phyloP scores from a whole-genome alignment of 148 eudicot species.

The Cornus suecica region DNA sequence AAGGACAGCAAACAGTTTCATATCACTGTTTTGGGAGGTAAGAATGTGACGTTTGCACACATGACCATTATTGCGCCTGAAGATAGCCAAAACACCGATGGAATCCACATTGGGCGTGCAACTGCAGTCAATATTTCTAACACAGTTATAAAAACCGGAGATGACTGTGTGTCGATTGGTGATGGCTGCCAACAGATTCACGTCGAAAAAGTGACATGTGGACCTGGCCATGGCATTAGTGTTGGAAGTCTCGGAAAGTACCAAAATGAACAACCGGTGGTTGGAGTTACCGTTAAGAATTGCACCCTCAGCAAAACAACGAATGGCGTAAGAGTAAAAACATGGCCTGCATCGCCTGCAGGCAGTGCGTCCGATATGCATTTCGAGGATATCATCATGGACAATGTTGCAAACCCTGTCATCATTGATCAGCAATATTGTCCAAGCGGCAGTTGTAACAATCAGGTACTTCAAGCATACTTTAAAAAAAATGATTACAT shows the following conservation, averaged over 20 bases:
- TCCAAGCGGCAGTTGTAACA: conserved; percentile 22
- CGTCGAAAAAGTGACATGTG: conserved; percentile 38
- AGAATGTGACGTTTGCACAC: conserved; percentile 19
- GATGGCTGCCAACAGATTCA: conserved; percentile 31
- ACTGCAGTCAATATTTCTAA: conserved; percentile 22
- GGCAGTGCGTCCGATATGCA: conserved; percentile 21
- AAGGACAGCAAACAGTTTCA: conserved; percentile 40
- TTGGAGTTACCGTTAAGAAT: conserved; percentile 27
- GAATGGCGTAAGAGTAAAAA: conserved; percentile 44
- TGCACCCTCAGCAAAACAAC: conserved; percentile 29
- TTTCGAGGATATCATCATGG: conserved; percentile 41
- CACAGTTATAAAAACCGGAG: conserved; percentile 35
- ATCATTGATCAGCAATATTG: conserved; percentile 46
- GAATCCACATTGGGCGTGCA: conserved; percentile 47
- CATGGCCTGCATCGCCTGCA: conserved; percentile 39
- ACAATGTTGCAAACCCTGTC: conserved; percentile 37
- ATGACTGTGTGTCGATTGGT: conserved; percentile 50
- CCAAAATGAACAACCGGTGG: conserved; percentile 26
- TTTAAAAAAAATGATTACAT: background rate
- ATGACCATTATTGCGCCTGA: conserved; percentile 30
- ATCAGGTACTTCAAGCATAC: background rate
- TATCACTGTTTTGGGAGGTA: conserved; percentile 15
- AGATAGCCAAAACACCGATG: conserved; percentile 47
- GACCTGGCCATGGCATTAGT: conserved; percentile 53
- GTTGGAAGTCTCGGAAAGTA: conserved; percentile 46